phyloP scores from a whole-genome alignment of 495 filamentous ascomycete genomes.

The Podospora anserina region DNA sequence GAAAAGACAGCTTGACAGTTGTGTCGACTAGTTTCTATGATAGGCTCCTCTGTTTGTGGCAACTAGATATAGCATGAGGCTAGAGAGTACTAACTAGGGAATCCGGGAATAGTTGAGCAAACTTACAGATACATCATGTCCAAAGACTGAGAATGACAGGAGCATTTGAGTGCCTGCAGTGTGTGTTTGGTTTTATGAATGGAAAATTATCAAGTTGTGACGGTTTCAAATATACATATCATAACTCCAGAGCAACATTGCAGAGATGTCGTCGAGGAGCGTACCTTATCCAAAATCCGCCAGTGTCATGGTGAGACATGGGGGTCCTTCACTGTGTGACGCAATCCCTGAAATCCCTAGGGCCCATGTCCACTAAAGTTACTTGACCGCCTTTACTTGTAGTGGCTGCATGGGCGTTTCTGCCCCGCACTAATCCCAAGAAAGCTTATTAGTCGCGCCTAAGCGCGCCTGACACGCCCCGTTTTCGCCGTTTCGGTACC shows the following conservation, averaged over 20 bases:
- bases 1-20: conserved; percentile 40
- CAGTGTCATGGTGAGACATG: too few species aligned
- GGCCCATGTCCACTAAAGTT: background rate
- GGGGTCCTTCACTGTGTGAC: conserved; percentile 8
- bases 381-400: conserved; percentile 18
- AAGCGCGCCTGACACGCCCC: conserved; percentile 28
- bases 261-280: background rate
- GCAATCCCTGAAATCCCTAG: conserved; percentile 8
- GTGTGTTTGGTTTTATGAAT: too few species aligned
- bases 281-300: background rate
- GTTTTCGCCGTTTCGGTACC: conserved; percentile 12
- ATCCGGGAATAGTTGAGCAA: too few species aligned
- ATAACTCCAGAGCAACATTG: too few species aligned
- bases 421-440: conserved; percentile 28
- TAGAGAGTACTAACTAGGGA: background rate
- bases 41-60: conserved; percentile 76
- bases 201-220: too few species aligned
- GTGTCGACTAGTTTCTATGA: conserved; percentile 93
- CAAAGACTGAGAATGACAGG: too few species aligned
- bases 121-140: too few species aligned
- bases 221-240: too few species aligned
- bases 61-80: conserved; percentile 30
- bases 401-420: background rate
- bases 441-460: conserved; percentile 24
- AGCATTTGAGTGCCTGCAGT: too few species aligned